Conservation (phyloP, 495 filamentous ascomycete genomes). For the Patellaria atrata region DNA sequence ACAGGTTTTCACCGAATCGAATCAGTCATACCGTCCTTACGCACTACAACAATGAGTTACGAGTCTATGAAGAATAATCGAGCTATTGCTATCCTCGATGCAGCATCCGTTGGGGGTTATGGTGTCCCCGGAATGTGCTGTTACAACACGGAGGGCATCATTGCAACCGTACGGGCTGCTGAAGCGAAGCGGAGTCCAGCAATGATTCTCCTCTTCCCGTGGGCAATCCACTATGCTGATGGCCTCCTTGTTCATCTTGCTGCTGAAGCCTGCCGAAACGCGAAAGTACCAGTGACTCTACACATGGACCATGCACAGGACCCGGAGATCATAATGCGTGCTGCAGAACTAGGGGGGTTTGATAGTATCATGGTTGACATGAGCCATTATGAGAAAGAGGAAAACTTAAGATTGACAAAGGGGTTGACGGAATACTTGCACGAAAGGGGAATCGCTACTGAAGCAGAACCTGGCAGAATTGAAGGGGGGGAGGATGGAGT, state of each 20-base stretch:
- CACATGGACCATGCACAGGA: slow-evolving; percentile 68
- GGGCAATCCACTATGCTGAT: slow-evolving; percentile 60
- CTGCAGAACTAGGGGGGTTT: slow-evolving; percentile 52
- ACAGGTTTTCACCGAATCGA: no score
- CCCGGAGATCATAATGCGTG: slow-evolving; percentile 51
- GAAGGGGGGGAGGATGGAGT: slow-evolving; percentile 79
- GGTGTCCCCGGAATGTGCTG: slow-evolving; percentile 64
- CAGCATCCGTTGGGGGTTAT: slow-evolving; percentile 49
- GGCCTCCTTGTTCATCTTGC: slow-evolving; percentile 49
- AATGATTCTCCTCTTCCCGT: slow-evolving; percentile 79
- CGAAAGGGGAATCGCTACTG: slow-evolving; percentile 57
- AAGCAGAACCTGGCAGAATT: slow-evolving; percentile 71
- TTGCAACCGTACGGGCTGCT: slow-evolving; percentile 64
- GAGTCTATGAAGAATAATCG: slow-evolving; percentile 45
- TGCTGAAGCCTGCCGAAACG: slow-evolving; percentile 45
- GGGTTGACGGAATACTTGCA: slow-evolving; percentile 62
- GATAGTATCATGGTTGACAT: slow-evolving; percentile 78
- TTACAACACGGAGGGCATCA: slow-evolving; percentile 77
- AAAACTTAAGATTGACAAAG: slow-evolving; percentile 57
- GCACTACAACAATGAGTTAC: slow-evolving; percentile 28
- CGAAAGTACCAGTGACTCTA: slow-evolving; percentile 54
- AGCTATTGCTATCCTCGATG: slow-evolving; percentile 52
- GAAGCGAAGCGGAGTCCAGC: slow-evolving; percentile 58
- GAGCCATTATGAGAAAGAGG: slow-evolving; percentile 66
- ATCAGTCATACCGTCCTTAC: no score